Base-by-base conservation (phyloP, 257 asterid species). In the Rhazya stricta region DNA sequence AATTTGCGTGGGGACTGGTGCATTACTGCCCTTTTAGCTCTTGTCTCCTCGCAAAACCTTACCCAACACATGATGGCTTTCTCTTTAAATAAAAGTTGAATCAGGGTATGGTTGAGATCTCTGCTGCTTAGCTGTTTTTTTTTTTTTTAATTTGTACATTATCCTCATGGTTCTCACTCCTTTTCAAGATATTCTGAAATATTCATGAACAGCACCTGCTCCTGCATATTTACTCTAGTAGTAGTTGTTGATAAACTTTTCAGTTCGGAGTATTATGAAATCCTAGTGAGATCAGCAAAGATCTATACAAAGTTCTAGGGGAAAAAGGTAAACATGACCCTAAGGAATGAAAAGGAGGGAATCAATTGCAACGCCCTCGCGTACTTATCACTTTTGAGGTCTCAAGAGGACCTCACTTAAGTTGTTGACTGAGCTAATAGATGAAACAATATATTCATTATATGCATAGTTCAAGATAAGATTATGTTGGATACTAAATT, bases 21-120 rank as follows among this genome's bases (percentile, higher is more conserved):
- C 82, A 60, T 39, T 69, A 69, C 76, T 75, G 36, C 75, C 37
- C 70, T 72, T 72, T 25, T 53, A 37, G 56, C n/a, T 39, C 29
- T 53, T 42, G 78, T 78, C 78, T 42, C 75, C 71, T 45, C 18
- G 46, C 50, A 80, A 76, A 66, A 63, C 63, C 74, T 37, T 69
- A 30, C n/a, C 71, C 72, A 68, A 68, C 58, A 74, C 41, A 69
- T 73, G 62, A 67, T 67, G 16, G 21, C 41, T 74, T 25, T 39
- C 75, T 10, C 32, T 25, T 30, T 25, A 51, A 21, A 41, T 67
- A 32, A 21, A 54, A 72, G 34, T 61, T 30, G 42, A 27, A 73
- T 39, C 16, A 65, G 66, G 18, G 18, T 29, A 76, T n/a, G 27
- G 41, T 30, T 60, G 34, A 77, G 61, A 77, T 69, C 54, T 58